A percentile compares a stretch with the other conserved stretches of the same genome.
Conservation (phyloP, 441 rosid genomes). For the Populus tomentosa region DNA sequence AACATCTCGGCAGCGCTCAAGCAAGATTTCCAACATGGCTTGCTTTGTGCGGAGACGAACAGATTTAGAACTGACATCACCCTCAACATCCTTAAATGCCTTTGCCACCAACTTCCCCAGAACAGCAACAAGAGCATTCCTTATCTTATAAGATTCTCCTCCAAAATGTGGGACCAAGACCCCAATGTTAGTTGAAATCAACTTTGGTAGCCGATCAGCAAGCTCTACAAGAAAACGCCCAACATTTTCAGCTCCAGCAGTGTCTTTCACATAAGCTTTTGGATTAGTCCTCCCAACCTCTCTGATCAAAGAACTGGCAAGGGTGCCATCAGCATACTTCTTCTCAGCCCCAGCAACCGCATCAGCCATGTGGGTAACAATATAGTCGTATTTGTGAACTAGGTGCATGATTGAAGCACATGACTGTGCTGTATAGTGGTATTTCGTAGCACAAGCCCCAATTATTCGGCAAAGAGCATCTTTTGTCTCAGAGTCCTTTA, state of each 20-base stretch:
- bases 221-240: slow-evolving; percentile 98
- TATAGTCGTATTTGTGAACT: slow-evolving; percentile 91
- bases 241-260: slow-evolving; percentile 89
- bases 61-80: slow-evolving; percentile 80
- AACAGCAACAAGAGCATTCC: slow-evolving; percentile 89
- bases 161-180: slow-evolving; percentile 93
- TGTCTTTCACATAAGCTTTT: slow-evolving; percentile 80
- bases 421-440: slow-evolving; percentile 74
- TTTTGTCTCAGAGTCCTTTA: slow-evolving; percentile 76
- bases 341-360: slow-evolving; percentile 89
- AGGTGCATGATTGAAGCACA: slow-evolving; percentile 87
- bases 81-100: slow-evolving; percentile 83
- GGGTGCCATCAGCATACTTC: slow-evolving; percentile 88
- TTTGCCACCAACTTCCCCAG: slow-evolving; percentile 85
- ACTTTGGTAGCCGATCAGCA: slow-evolving; percentile 82
- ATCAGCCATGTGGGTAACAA: slow-evolving; percentile 80
- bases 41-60: slow-evolving; percentile 90
- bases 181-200: slow-evolving; percentile 82
- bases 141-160: slow-evolving; percentile 95
- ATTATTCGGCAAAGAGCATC: slow-evolving; percentile 81
- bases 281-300: slow-evolving; percentile 96
- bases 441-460: slow-evolving; percentile 83
- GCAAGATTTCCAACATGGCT: slow-evolving; percentile 97
- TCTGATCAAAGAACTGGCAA: slow-evolving; percentile 79
- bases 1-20: slow-evolving; percentile 96